Evolutionary conservation across 2,329 filamentous ascomycete species (phyloP).

Genomic region (Verticillium alfalfae): DNA sequence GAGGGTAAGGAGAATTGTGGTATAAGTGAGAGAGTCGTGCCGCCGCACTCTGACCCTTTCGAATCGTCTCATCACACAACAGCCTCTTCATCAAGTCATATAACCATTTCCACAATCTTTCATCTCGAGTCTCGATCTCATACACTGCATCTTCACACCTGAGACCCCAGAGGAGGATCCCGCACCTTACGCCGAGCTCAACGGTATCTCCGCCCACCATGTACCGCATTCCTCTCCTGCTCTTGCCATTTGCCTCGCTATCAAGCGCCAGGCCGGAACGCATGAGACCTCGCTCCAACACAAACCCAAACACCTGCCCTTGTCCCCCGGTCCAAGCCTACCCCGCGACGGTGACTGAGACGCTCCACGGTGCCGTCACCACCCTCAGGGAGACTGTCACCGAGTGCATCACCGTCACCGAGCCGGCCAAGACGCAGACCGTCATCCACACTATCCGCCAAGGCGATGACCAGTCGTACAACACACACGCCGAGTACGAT

Average conservation of each 20-base stretch:
- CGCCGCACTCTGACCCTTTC: neutral
- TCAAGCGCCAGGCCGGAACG: slow-evolving; percentile 5
- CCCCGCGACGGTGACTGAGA: neutral
- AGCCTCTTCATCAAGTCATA: neutral
- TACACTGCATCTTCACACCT: neutral
- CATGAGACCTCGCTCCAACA: slow-evolving; percentile 4
- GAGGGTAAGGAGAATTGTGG: neutral
- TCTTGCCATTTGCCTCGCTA: neutral
- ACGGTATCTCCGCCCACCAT: neutral
- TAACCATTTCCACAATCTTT: neutral
- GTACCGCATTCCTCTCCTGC: neutral
- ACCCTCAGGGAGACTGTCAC: slow-evolving; percentile 20
- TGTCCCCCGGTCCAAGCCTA: slow-evolving; percentile 8
- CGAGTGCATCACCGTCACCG: slow-evolving; percentile 14
- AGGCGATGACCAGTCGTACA: slow-evolving; percentile 4
- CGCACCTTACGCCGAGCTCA: neutral
- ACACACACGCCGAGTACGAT: neutral
- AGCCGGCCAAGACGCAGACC: slow-evolving; percentile 10
- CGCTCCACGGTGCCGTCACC: slow-evolving; percentile 2
- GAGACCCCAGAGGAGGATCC: neutral
- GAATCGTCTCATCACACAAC: neutral
- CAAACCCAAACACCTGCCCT: slow-evolving; percentile 9
- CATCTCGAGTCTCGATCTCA: neutral
- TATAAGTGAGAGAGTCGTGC: neutral
- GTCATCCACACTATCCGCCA: slow-evolving; percentile 16